Evolutionary conservation across 352 stramenopile genomes (phyloP), one percentile per base, ranked within the genome.

Genomic region (Globisporangium abappressorium): DNA sequence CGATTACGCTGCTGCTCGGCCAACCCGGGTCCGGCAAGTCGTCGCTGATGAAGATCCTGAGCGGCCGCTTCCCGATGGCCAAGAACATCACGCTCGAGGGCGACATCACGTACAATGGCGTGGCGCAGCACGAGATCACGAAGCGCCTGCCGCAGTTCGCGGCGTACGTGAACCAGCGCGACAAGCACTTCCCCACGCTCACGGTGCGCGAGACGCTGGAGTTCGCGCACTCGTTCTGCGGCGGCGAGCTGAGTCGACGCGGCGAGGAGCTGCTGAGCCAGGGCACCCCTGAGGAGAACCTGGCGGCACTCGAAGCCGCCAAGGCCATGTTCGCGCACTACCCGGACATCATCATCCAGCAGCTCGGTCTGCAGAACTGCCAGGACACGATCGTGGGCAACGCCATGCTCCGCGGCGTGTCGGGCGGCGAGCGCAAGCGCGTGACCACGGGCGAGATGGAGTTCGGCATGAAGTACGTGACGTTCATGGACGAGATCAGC

Each of bases 401-500:
- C 62, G 73, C 64, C 20, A 79, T 90, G 62, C 56, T 79, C 2
- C 78, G 82, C 51, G 85, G 85, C 26, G 72, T 93, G 12, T 92
- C 80, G 0, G 84, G 85, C 12, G 84, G 85, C 8, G 80, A 93
- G 55, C 74, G 79, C 12, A 88, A 90, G 72, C 81, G 85, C 24
- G 82, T 92, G 38, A 93, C 85, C 22, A 84, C 74, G 14, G 85
- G 84, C 33, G 81, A 92, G 76, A 98, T 98, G 80, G 73, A 93
- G 38, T 84, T 93, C 57, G 76, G 78, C 30, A 74, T 79, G 56
- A 83, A 87, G 69, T 87, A 82, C 62, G 78, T 97, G 38, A 71
- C 85, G n/a, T 83, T 93, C 41, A 85, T 87, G 70, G 94, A 98
- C 71, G 87, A 96, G 75, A 97, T 98, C 69, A 94, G 81, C 57